phyloP scores from a whole-genome alignment of 352 stramenopile species.

The Globisporangium cylindrosporum region DNA sequence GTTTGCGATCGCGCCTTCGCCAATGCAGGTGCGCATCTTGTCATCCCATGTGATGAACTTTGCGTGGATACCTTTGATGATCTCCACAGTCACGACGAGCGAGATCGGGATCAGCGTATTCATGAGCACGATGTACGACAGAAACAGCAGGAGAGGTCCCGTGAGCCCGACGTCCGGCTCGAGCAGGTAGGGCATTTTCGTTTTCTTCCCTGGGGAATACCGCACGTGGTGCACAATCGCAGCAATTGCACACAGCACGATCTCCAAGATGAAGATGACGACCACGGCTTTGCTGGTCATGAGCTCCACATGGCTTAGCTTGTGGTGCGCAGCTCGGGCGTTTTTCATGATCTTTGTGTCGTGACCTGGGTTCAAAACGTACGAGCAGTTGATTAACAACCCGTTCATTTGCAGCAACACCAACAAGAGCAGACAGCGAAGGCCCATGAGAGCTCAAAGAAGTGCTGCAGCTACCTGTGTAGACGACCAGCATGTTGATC shows the following conservation, averaged over 20 bases:
- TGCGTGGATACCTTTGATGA: conserved; percentile 71
- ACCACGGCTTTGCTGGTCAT: conserved; percentile 79
- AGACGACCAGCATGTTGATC: conserved; percentile 66
- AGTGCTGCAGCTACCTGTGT: conserved; percentile 35
- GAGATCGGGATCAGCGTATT: conserved; percentile 93
- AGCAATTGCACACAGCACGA: conserved; percentile 59
- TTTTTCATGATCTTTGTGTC: conserved; percentile 93
- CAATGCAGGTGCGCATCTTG: conserved; percentile 46
- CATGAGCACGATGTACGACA: conserved; percentile 90
- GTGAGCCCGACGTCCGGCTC: conserved; percentile 6
- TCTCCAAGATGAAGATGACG: conserved; percentile 70
- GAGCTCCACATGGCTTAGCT: conserved; percentile 79
- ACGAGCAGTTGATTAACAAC: neutral
- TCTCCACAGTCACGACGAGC: conserved; percentile 87
- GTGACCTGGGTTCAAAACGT: conserved; percentile 28
- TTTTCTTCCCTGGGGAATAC: conserved; percentile 10
- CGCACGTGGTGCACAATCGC: conserved; percentile 34
- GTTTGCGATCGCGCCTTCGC: conserved; percentile 75
- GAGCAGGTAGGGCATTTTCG: conserved; percentile 9
- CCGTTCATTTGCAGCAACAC: neutral
- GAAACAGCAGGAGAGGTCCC: conserved; percentile 65
- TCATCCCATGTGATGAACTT: conserved; percentile 82
- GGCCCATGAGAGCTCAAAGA: neutral
- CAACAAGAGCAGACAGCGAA: neutral
- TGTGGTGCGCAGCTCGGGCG: conserved; percentile 71